phyloP scores from a whole-genome alignment of 305 asterid genomes.

The Fraxinus sp. region DNA sequence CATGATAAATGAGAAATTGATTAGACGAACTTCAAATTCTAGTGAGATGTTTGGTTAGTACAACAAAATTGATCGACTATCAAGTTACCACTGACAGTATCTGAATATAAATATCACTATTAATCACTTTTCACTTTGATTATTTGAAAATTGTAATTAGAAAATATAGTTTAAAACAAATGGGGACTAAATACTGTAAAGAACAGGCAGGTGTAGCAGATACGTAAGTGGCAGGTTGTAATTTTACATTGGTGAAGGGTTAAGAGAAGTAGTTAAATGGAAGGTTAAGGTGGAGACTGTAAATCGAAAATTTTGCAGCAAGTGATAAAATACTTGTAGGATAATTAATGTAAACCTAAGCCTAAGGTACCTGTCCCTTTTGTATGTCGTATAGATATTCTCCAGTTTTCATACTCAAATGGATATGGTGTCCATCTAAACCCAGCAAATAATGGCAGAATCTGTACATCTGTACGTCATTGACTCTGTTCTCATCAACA shows the following conservation, averaged over 20 bases:
- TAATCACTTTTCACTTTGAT: not conserved
- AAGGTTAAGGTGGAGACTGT: not conserved
- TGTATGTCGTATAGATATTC: not conserved
- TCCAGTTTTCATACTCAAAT: not conserved
- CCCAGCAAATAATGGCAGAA: not conserved
- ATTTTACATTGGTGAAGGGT: not conserved
- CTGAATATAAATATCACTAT: not conserved
- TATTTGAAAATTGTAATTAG: constrained; percentile 14
- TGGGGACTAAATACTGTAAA: not conserved
- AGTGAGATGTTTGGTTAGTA: constrained; percentile 15
- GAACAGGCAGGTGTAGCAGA: not conserved
- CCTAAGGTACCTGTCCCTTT: not conserved
- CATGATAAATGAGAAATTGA: not conserved
- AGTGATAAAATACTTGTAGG: not conserved
- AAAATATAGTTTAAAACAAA: not conserved
- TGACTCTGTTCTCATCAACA: not conserved
- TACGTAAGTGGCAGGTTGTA: not conserved
- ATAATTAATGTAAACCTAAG: not conserved
- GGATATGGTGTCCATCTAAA: not conserved
- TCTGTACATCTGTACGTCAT: not conserved
- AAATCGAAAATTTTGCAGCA: not conserved
- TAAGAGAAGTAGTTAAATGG: not conserved
- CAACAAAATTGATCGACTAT: constrained; percentile 3
- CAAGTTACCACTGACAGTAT: not conserved
- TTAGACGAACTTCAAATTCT: not conserved